Base-by-base conservation (phyloP, 495 filamentous ascomycete species). In the Daldinia grandis region DNA sequence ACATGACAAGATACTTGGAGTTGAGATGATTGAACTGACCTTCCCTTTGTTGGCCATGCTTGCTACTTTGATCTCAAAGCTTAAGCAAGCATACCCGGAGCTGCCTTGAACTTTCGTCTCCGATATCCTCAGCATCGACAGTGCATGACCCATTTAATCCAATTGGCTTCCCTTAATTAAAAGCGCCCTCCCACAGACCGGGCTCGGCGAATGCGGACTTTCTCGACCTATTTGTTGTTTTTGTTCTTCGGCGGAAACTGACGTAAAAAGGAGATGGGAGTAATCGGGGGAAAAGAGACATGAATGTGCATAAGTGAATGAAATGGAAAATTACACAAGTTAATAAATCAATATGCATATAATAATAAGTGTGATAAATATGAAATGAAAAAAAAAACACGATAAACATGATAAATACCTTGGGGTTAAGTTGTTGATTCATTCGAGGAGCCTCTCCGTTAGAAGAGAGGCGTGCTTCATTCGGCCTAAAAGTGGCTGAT, bases 361-460 rank as follows among this genome's bases (percentile, higher is more conserved):
- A 50, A 54, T 55, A 28, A 50, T 69, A 69, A 70, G 65, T 83
- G 10, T 38, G 10, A 38, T 38, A 38, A 38, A 38, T 38, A 14
- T 15, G 35, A n/a, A n/a, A n/a, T n/a, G n/a, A n/a, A n/a, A n/a
- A n/a, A n/a, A n/a, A n/a, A n/a, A n/a, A n/a, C n/a, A n/a, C n/a
- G 7, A 47, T 24, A 47, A 47, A 47, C 24, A 24, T 5, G 42
- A 53, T 70, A 70, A 71, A 68, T 83, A 84, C 82, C 82, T 84
- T 84, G 58, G 70, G 61, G 37, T 78, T 78, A 64, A 81, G 77
- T 82, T 79, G 81, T 77, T 79, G 77, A 82, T 82, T 84, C 82
- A 84, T 84, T 72, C 80, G 80, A 78, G 73, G 75, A 68, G 76
- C 78, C 75, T 78, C 78, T 72, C 73, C 73, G 74, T 78, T 67